Conservation (phyloP, 129 eudicot genomes). For the sunflower (Helianthus annuus) region HanXRQr2.0-SUNRISE NC_035447.2:10789569-10790068, state of each 20-base stretch:
- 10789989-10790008: conserved; percentile 92
- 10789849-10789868: conserved; percentile 82
- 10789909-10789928: not conserved
- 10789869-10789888: conserved; percentile 59
- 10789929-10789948: not conserved
- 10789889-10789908: no score
- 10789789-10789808: conserved; percentile 69
- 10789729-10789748: not conserved
- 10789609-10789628: no score
- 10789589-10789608: no score
- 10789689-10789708: no score
- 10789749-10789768: not conserved
- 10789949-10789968: conserved; percentile 74
- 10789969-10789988: conserved; percentile 96
- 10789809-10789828: conserved; percentile 98
- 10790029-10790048: conserved; percentile 47
- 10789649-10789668: no score
- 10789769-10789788: not conserved
- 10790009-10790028: conserved; percentile 87
- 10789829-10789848: conserved; percentile 95
- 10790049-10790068: not conserved
- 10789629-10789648: no score
- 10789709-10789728: not conserved
- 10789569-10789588: no score
- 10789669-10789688: no score